These are phyloP conservation scores for Epichloe amarillans DNA, from an alignment of 2,329 filamentous ascomycete species.

Conservation along the genomic window DNA sequence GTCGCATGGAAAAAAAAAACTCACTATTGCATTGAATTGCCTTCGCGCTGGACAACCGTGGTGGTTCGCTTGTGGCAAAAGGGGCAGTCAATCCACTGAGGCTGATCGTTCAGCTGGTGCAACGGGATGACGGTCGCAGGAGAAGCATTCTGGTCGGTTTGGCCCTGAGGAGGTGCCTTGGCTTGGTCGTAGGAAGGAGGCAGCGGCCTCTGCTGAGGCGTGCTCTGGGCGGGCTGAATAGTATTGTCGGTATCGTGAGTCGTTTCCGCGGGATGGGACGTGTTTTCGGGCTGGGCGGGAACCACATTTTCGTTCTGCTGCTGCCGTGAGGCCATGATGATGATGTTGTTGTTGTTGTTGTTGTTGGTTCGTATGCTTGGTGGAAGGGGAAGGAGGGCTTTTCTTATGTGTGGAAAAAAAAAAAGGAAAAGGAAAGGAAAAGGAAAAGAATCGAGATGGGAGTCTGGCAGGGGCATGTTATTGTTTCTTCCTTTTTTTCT, in stretches of 20 bases:
- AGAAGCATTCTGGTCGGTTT: not conserved
- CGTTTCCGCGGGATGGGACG: not conserved
- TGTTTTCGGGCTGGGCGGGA: not conserved
- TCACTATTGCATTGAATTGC: slow-evolving; percentile 16
- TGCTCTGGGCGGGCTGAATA: not conserved
- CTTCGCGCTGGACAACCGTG: slow-evolving; percentile 12
- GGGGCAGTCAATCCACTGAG: slow-evolving; percentile 19
- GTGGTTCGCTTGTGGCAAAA: slow-evolving; percentile 15
- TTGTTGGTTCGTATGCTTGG: not conserved
- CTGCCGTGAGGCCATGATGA: not conserved
- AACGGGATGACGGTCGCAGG: slow-evolving; percentile 8
- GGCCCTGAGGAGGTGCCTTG: slow-evolving; percentile 1
- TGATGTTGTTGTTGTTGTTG: too few species aligned
- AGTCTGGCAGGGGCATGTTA: too few species aligned
- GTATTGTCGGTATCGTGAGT: not conserved
- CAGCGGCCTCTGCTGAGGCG: not conserved
- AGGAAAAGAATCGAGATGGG: too few species aligned
- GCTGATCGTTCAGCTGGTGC: slow-evolving; percentile 11
- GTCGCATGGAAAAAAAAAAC: not conserved
- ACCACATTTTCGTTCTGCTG: not conserved
- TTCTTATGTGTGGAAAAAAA: too few species aligned
- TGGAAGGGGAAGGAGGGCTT: not conserved
- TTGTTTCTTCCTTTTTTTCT: too few species aligned
- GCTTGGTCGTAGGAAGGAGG: slow-evolving; percentile 1
- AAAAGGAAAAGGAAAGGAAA: too few species aligned